phyloP scores from a whole-genome alignment of 2,329 filamentous ascomycete genomes.

The Fusarium luffae region DNA sequence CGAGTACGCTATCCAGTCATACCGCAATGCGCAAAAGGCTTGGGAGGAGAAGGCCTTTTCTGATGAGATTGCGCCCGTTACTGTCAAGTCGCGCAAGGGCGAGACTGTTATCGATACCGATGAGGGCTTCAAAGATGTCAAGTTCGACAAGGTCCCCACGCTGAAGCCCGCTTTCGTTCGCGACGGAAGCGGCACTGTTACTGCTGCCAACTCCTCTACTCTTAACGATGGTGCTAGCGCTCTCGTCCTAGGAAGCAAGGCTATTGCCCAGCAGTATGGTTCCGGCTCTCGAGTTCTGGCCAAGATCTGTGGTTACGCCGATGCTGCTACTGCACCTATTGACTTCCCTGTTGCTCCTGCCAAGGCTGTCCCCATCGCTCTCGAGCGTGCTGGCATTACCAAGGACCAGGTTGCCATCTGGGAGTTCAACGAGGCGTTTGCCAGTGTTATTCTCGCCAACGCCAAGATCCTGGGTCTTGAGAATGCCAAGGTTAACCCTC shows the following conservation, averaged over 20 bases:
- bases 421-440: slow-evolving; percentile 99
- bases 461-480: slow-evolving; percentile 89
- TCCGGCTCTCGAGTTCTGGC: slow-evolving; percentile 84
- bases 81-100: slow-evolving; percentile 85
- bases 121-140: slow-evolving; percentile 89
- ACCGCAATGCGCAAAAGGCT: slow-evolving; percentile 88
- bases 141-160: slow-evolving; percentile 84
- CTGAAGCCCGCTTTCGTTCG: slow-evolving; percentile 92
- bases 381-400: slow-evolving; percentile 88
- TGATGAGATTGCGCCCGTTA: slow-evolving; percentile 91
- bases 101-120: slow-evolving; percentile 83
- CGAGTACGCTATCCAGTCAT: slow-evolving; percentile 87
- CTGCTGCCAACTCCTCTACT: slow-evolving; percentile 92
- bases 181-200: slow-evolving; percentile 88
- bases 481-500: slow-evolving; percentile 82
- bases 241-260: slow-evolving; percentile 84
- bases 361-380: slow-evolving; percentile 89
- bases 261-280: slow-evolving; percentile 83
- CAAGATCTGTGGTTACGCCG: slow-evolving; percentile 84
- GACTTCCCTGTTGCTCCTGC: slow-evolving; percentile 95
- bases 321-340: slow-evolving; percentile 89
- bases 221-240: slow-evolving; percentile 96
- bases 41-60: slow-evolving; percentile 86
- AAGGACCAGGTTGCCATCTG: slow-evolving; percentile 93
- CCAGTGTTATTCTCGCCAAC: slow-evolving; percentile 93